Base-by-base conservation (phyloP, 2,329 filamentous ascomycete genomes). In the Fusarium sp. region DNA sequence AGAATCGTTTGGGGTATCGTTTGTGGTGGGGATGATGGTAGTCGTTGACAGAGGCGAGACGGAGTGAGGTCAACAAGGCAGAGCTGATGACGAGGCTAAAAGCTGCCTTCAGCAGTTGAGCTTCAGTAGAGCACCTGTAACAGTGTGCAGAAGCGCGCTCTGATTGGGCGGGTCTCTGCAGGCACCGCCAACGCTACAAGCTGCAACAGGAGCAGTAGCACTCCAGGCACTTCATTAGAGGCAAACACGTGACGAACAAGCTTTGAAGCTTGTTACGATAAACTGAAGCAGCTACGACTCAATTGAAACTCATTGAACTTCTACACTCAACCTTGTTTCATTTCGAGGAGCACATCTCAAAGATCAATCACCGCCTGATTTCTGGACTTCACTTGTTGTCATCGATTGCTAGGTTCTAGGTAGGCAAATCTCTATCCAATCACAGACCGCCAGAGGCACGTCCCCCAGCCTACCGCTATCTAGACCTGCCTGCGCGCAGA, bases 21-120 rank as follows among this genome's bases (percentile, higher is more conserved):
- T 73, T 62, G 68, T 64, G 64, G 59, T 58, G 59, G 61, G 59
- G 62, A 66, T 69, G 65, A 72, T 68, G 58, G 55, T 71, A 59
- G 66, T 60, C 47, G 65, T 53, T 53, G 59, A 63, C 46, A 51
- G 62, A 59, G 54, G 45, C 59, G 32, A 64, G 60, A 55, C 48
- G 51, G 54, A 63, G 59, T 72, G 65, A 72, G 67, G 72, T 75
- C 74, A 70, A 63, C 60, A 73, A 75, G 70, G 73, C 69, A 76
- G 76, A 79, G 80, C 80, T 82, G 84, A 85, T 86, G 84, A 86
- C 84, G 84, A 86, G 83, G 84, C 84, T 84, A 81, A 78, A 80
- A 82, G 83, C 82, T 85, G 83, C 83, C 83, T 85, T 81, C 77
- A 74, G 63, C 53, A 55, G 67, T 71, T 63, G 73, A 72, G 74